Percentiles rank a stretch among this genome's conserved stretches.
Conservation (phyloP, 2,329 filamentous ascomycete species). For the Cucurbitaria berberidis region DNA sequence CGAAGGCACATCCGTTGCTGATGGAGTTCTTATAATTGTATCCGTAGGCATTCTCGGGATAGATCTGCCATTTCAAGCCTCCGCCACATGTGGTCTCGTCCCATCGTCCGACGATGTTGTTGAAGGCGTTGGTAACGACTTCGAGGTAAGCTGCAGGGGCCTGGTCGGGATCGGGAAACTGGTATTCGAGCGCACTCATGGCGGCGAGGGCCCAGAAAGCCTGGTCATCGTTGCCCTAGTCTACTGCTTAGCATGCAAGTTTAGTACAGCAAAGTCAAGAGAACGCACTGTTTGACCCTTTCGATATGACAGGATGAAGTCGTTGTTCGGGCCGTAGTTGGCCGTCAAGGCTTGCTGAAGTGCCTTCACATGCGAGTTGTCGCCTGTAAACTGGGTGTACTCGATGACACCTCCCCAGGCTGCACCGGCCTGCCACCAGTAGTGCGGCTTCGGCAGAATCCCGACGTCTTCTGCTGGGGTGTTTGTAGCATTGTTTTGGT, state of each 20-base stretch:
- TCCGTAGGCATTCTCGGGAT: conserved; percentile 71
- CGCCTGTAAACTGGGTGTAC: conserved; percentile 56
- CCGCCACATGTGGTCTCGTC: conserved; percentile 70
- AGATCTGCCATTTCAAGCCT: conserved; percentile 84
- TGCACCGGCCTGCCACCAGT: conserved; percentile 57
- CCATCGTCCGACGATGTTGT: conserved; percentile 73
- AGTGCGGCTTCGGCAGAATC: conserved; percentile 52
- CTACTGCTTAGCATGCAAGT: conserved; percentile 7
- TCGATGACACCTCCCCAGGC: conserved; percentile 50
- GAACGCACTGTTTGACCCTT: conserved; percentile 37
- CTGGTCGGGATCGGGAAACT: conserved; percentile 66
- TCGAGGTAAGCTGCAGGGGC: conserved; percentile 62
- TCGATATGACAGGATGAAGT: conserved; percentile 54
- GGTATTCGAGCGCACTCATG: conserved; percentile 71
- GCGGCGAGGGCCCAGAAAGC: conserved; percentile 75
- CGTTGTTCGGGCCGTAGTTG: conserved; percentile 50
- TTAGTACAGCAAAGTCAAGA: not conserved
- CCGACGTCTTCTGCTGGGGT: conserved; percentile 42
- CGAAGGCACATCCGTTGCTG: conserved; percentile 83
- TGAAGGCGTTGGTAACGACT: conserved; percentile 74
- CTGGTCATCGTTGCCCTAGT: conserved; percentile 74
- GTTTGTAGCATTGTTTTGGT: conserved; percentile 37
- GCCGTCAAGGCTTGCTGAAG: conserved; percentile 52
- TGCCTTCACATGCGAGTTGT: conserved; percentile 51
- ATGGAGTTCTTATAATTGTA: conserved; percentile 84